phyloP scores from a whole-genome alignment of 1,284 basidiomycete genomes.

The Wolfiporia cocos region DNA sequence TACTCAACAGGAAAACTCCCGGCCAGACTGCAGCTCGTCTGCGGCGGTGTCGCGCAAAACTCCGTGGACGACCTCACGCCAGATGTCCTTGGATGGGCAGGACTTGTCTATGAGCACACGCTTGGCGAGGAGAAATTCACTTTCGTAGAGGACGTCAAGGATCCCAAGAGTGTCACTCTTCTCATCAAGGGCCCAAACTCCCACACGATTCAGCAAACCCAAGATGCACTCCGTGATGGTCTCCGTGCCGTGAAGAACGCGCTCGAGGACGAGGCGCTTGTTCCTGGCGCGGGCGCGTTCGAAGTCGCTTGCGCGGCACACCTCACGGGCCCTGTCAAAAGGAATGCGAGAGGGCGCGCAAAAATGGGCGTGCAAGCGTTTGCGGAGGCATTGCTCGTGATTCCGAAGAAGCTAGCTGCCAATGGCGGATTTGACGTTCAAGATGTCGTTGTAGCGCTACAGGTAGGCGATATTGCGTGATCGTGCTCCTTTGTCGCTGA shows the following conservation, averaged over 20 bases:
- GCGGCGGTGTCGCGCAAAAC: slow-evolving; percentile 95
- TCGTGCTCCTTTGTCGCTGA: slow-evolving; percentile 7
- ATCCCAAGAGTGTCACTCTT: slow-evolving; percentile 95
- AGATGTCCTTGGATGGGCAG: slow-evolving; percentile 92
- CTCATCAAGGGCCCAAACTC: slow-evolving; percentile 98
- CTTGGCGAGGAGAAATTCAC: slow-evolving; percentile 99
- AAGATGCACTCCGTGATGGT: slow-evolving; percentile 96
- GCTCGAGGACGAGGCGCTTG: slow-evolving; percentile 83
- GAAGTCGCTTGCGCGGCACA: slow-evolving; percentile 92
- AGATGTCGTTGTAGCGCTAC: slow-evolving; percentile 88
- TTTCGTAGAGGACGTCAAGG: slow-evolving; percentile 95
- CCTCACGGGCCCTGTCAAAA: slow-evolving; percentile 77
- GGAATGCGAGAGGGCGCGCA: slow-evolving; percentile 87
- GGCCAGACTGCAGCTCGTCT: slow-evolving; percentile 81
- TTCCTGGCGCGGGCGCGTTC: slow-evolving; percentile 97
- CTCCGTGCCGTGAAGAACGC: slow-evolving; percentile 96
- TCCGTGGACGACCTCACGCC: slow-evolving; percentile 95
- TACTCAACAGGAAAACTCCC: too few species aligned
- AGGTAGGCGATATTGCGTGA: slow-evolving; percentile 40
- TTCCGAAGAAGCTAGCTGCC: slow-evolving; percentile 94
- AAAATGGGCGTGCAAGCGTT: slow-evolving; percentile 99
- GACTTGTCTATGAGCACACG: slow-evolving; percentile 98
- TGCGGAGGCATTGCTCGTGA: slow-evolving; percentile 90
- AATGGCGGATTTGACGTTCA: slow-evolving; percentile 99
- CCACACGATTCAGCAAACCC: slow-evolving; percentile 95